Evolutionary conservation across 352 stramenopile genomes (phyloP).

Genomic region (Saprolegnia diclina): DNA sequence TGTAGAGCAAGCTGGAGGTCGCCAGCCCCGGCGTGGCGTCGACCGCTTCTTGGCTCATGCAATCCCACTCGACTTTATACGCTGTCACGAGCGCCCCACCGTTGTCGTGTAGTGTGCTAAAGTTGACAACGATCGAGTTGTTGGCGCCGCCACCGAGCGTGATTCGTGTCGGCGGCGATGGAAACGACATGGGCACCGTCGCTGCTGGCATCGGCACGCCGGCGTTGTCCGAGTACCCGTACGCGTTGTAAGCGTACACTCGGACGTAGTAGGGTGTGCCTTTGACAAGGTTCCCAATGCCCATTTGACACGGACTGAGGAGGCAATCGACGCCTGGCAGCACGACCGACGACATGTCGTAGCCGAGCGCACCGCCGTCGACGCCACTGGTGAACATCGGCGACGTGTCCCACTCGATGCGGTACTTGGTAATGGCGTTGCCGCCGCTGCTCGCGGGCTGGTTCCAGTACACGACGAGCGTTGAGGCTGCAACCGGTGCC

Average conservation of each 20-base stretch:
- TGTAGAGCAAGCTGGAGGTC: conserved; percentile 71
- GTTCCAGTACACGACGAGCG: conserved; percentile 83
- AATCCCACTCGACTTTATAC: conserved; percentile 93
- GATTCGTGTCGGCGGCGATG: conserved; percentile 54
- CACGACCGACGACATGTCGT: conserved; percentile 60
- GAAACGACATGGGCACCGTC: conserved; percentile 70
- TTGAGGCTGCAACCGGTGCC: conserved; percentile 62
- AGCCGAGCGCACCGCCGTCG: conserved; percentile 68
- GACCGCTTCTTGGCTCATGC: conserved; percentile 71
- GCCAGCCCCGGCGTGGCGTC: conserved; percentile 33
- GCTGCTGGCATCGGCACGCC: conserved; percentile 62
- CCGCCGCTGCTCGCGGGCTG: conserved; percentile 88
- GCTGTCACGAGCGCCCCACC: conserved; percentile 75
- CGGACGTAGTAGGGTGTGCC: conserved; percentile 87
- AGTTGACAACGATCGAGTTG: conserved; percentile 64
- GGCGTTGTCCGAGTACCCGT: conserved; percentile 78
- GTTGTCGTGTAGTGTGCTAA: conserved; percentile 70
- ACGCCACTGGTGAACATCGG: conserved; percentile 77
- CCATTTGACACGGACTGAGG: conserved; percentile 66
- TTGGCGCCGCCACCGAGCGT: conserved; percentile 34
- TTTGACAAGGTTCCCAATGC: conserved; percentile 71
- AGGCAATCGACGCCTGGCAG: conserved; percentile 71
- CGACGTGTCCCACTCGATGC: conserved; percentile 90
- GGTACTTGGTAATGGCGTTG: conserved; percentile 89
- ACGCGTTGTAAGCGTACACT: conserved; percentile 89